phyloP scores from a whole-genome alignment of 78 protist genomes.

The Dictyostelium intermedium region DNA sequence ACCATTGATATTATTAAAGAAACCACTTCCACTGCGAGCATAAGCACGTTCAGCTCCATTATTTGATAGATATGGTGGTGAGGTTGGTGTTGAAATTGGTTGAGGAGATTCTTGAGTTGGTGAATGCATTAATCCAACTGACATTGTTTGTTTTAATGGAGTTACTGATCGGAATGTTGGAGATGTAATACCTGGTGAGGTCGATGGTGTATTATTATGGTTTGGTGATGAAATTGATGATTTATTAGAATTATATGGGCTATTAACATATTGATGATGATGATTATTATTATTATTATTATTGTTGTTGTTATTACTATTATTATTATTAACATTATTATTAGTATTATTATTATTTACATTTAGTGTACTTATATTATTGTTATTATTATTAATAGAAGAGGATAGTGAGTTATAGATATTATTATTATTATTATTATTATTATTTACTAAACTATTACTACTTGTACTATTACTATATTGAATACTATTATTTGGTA shows the following conservation, averaged over 20 bases:
- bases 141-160: constrained; percentile 34
- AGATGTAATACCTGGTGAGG: constrained; percentile 52
- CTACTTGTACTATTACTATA: background rate
- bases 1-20: constrained; percentile 11
- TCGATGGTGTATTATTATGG: constrained; percentile 22
- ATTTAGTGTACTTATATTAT: background rate
- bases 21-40: background rate
- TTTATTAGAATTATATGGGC: background rate
- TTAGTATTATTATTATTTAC: background rate
- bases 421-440: background rate
- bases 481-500: background rate
- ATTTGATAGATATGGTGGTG: constrained; percentile 1
- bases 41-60: background rate
- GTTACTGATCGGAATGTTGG: constrained; percentile 29
- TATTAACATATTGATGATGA: background rate
- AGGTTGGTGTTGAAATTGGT: constrained; percentile 25
- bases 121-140: background rate
- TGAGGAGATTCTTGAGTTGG: background rate
- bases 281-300: background rate
- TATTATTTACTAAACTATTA: background rate
- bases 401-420: background rate
- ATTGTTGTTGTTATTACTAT: background rate
- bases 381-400: background rate
- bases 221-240: constrained; percentile 29
- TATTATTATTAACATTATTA: background rate